Conservation (phyloP, 345 rosid species). For the Crucihimalaya himalaica region DNA sequence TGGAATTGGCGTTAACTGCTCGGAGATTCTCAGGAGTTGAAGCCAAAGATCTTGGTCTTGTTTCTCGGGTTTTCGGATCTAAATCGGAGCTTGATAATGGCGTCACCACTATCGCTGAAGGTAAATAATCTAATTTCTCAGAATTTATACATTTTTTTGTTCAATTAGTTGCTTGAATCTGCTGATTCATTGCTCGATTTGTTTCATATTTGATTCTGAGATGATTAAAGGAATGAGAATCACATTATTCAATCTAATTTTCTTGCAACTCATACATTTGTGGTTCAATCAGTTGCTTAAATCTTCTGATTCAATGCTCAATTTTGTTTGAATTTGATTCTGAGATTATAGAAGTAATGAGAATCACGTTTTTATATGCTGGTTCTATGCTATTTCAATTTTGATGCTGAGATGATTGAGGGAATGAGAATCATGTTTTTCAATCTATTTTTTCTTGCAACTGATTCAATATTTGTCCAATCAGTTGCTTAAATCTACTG, state of each 20-base stretch:
- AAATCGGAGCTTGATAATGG: constrained; percentile 55
- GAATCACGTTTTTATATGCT: background rate
- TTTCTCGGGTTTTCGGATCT: constrained; percentile 67
- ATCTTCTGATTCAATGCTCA: background rate
- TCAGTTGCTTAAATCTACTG: background rate
- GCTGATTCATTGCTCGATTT: background rate
- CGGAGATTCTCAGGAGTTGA: constrained; percentile 63
- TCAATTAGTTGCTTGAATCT: background rate
- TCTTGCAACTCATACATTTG: background rate
- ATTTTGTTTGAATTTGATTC: background rate
- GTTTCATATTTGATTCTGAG: background rate
- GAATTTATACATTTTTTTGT: background rate
- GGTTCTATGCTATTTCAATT: background rate
- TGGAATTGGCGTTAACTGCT: constrained; percentile 75
- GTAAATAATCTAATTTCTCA: constrained; percentile 37
- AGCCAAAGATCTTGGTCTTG: constrained; percentile 77
- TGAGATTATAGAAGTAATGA: background rate
- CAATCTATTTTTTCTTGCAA: background rate
- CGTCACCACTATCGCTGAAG: constrained; percentile 58
- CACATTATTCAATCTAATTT: background rate
- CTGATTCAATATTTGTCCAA: background rate
- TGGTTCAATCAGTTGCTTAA: background rate
- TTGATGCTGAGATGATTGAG: background rate
- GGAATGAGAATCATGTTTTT: background rate
- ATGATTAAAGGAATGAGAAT: background rate